Evolutionary conservation across 768 basidiomycete genomes (phyloP).

Genomic region (Mycena galericulata): DNA sequence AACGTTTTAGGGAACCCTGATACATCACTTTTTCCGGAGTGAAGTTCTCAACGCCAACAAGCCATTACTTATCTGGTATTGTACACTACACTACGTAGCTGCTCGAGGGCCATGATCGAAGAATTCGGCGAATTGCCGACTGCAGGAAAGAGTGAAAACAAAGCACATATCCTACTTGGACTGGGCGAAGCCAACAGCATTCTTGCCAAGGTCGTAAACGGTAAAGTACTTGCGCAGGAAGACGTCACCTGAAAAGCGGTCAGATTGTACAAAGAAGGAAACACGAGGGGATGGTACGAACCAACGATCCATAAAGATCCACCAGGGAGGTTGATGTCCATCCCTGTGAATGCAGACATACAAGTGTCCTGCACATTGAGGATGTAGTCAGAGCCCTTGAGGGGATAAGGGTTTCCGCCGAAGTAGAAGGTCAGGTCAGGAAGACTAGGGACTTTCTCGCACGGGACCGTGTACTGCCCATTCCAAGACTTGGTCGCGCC

Average conservation of each 20-base stretch:
- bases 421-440: constrained; percentile 91
- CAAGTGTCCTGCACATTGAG: constrained; percentile 93
- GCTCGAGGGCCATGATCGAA: constrained; percentile 4
- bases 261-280: constrained; percentile 31
- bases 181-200: constrained; percentile 88
- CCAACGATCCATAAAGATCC: constrained; percentile 92
- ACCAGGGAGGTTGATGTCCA: constrained; percentile 89
- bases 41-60: too few species aligned
- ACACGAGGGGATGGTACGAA: constrained; percentile 47
- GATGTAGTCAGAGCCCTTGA: constrained; percentile 90
- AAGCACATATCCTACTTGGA: constrained; percentile 23
- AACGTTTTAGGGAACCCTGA: too few species aligned
- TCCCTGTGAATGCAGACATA: constrained; percentile 91
- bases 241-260: constrained; percentile 71
- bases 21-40: too few species aligned
- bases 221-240: constrained; percentile 94
- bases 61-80: constrained; percentile 19
- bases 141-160: neutral
- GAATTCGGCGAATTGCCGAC: neutral
- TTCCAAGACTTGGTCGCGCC: constrained; percentile 96
- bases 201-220: constrained; percentile 83
- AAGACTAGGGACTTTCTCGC: constrained; percentile 83
- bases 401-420: constrained; percentile 79
- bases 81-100: constrained; percentile 36
- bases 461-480: constrained; percentile 94